These are phyloP conservation scores for Magnolia sinica DNA, from an alignment of 164 flowering plant species.

Conservation along the genomic window DNA sequence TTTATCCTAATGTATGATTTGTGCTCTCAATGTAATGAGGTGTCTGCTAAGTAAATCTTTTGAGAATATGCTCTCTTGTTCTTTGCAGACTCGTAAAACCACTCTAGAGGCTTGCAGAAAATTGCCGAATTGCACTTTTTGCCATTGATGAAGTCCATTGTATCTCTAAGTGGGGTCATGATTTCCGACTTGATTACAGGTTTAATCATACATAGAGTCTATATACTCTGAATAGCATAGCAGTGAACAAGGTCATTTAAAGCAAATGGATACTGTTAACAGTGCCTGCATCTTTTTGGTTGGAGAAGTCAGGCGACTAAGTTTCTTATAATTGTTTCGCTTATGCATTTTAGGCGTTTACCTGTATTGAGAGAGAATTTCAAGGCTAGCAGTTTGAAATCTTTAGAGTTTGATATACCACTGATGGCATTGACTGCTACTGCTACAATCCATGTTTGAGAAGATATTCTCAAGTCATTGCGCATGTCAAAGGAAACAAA, in stretches of 20 bases:
- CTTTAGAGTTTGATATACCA: slow-evolving; percentile 62
- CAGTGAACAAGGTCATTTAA: not conserved
- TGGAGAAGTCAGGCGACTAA: not conserved
- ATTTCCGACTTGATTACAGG: slow-evolving; percentile 94
- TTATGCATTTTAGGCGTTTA: slow-evolving; percentile 50
- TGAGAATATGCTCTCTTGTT: not conserved
- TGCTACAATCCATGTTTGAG: slow-evolving; percentile 73
- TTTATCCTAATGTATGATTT: not conserved
- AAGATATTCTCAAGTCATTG: slow-evolving; percentile 67
- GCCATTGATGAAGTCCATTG: slow-evolving; percentile 97
- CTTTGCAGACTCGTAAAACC: slow-evolving; percentile 65
- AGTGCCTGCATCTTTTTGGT: not conserved
- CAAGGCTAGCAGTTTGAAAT: slow-evolving; percentile 44
- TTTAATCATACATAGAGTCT: slow-evolving; percentile 10
- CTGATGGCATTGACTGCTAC: slow-evolving; percentile 97
- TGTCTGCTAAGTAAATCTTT: not conserved
- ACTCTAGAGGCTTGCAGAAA: slow-evolving; percentile 77
- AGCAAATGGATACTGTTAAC: not conserved
- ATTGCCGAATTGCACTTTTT: slow-evolving; percentile 79
- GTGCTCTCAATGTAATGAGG: not conserved
- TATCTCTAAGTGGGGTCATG: slow-evolving; percentile 98
- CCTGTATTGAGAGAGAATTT: slow-evolving; percentile 70
- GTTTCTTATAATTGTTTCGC: slow-evolving; percentile 2
- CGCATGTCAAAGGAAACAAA: slow-evolving; percentile 66
- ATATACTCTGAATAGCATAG: not conserved